Base-by-base conservation (phyloP, 1,139 yeast species). In the Candida albicans region DNA sequence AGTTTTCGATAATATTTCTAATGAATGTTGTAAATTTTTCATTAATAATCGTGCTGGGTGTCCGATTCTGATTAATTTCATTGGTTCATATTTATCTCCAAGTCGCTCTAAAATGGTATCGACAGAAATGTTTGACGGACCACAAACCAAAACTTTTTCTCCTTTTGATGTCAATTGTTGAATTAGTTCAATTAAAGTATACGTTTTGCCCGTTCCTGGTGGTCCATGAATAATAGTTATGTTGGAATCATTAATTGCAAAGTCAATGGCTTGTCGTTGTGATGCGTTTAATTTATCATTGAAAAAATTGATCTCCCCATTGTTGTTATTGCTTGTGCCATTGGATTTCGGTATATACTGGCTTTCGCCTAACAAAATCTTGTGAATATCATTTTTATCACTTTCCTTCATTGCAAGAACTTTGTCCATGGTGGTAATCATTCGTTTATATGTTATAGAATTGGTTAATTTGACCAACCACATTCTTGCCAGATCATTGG, bases 71-170 rank as follows among this genome's bases (percentile, higher is more conserved):
- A 93, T 70, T 25, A 93, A 65, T 24, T 49, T 46, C 28, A 50
- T 52, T 28, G 49, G 47, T 37, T 51, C 55, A 37, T 54, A 52
- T 46, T 53, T 62, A 42, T 54, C 55, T n/a, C 82, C 75, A 24
- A 91, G 64, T 48, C 97, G 70, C 59, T 91, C 98, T 40, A 90
- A 65, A 27, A 93, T 87, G 0, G 96, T 93, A 62, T 93, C 98
- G 0, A 90, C 96, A 0, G 97, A 83, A n/a, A 90, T 84, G 59
- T 93, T 93, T 0, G 98, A 91, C 0, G 98, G 96, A 0, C 97
- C 98, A 66, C 98, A 91, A 0, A 93, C 95, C 34, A 93, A 68
- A 0, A 93, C 84, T 41, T 93, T 70, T 52, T 86, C 83, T 8
- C 82, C 81, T 11, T 67, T 67, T 12, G 69, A 70, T 0, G 84